Evolutionary conservation across 768 basidiomycete species (phyloP), one percentile per base, ranked within the genome.

Genomic region (Amanita polypyramis): DNA sequence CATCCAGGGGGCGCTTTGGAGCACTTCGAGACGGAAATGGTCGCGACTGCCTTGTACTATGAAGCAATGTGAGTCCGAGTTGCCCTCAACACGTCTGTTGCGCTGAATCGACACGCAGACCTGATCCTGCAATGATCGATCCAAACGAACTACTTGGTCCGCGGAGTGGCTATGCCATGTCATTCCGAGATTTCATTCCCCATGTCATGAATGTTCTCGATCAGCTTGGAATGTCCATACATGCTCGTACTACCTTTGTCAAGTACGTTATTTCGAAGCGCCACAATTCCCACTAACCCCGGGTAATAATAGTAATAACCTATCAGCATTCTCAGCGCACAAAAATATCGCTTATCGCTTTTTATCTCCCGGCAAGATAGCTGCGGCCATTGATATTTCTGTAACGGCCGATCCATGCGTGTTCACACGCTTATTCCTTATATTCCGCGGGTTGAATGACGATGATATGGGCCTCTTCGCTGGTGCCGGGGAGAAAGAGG

Each of bases 311-410:
- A 91, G 86, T 61, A 80, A 85, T 63, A 87, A 91, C 62, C 70
- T 91, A 53, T 70, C 81, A 21, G 66, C 79, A 10, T 90, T 90
- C 62, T 68, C 81, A 8, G 69, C 70, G 12, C 86, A 92, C 66
- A 85, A 82, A 60, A 90, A 92, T 62, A 87, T 92, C 52, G 89
- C 88, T 15, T 92, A 91, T 60, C 81, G 89, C n/a, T 90, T 92
- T 63, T 74, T 92, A 52, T 76, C 80, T 7, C 89, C 86, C 5
- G 69, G 72, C 51, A 83, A 78, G 56, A 85, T 92, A 37, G 85
- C 87, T 5, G 79, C 85, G 2, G 89, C 89, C n/a, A 77, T 92
- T 49, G 89, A 92, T 59, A 85, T 92, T 52, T 80, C 82, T 1
- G 80, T 92, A n/a, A 84, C 85, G 0, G 72, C 76, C 9, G 85